These are phyloP conservation scores for Melastoma candidum DNA, from an alignment of 441 rosid genomes.

Conservation along the genomic window DNA sequence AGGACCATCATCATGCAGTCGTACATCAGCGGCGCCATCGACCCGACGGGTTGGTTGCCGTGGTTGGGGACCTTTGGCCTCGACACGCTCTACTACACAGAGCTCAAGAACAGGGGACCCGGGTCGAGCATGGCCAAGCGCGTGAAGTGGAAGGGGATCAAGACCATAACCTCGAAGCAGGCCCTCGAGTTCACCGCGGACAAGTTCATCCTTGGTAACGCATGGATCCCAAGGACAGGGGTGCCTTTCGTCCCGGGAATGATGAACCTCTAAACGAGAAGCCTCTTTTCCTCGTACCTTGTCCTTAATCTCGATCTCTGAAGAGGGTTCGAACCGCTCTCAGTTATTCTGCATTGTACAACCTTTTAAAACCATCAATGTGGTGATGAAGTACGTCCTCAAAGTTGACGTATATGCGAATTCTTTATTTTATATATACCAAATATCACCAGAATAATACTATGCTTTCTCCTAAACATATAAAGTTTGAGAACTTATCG, in stretches of 20 bases:
- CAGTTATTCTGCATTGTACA: no score
- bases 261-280: constrained; percentile 5
- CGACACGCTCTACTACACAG: constrained; percentile 43
- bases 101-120: constrained; percentile 50
- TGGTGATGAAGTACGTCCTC: no score
- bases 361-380: no score
- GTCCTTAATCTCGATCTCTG: no score
- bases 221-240: constrained; percentile 41
- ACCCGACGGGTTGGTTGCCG: constrained; percentile 54
- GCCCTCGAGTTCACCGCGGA: constrained; percentile 26
- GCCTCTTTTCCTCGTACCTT: no score
- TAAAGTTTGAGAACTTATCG: no score
- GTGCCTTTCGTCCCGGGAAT: constrained; percentile 47
- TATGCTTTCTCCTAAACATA: no score
- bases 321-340: no score
- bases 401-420: no score
- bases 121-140: constrained; percentile 34
- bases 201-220: constrained; percentile 29
- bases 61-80: constrained; percentile 43
- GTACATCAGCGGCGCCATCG: constrained; percentile 36
- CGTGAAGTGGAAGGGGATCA: constrained; percentile 55
- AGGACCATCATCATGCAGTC: constrained; percentile 55
- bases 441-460: no score
- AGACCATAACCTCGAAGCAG: constrained; percentile 17
- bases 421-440: no score